phyloP scores from a whole-genome alignment of 2,329 filamentous ascomycete genomes.

The Penicillium hordei region DNA sequence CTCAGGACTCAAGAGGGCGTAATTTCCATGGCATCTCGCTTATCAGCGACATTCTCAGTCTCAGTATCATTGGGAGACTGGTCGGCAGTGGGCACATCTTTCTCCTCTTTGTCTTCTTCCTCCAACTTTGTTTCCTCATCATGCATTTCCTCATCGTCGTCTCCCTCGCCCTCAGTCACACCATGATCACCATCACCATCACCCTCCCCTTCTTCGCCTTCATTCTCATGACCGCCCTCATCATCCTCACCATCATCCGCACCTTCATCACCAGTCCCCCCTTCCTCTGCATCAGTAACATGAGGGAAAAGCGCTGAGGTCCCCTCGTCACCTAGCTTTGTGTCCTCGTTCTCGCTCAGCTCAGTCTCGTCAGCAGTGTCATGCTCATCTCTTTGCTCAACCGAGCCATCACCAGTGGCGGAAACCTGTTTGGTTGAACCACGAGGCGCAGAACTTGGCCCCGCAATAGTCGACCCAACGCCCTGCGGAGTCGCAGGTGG shows the following conservation, averaged over 20 bases:
- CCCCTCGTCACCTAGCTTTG: constrained; percentile 31
- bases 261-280: constrained; percentile 22
- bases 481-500: constrained; percentile 14
- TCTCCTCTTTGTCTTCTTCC: constrained; percentile 7
- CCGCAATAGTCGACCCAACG: constrained; percentile 24
- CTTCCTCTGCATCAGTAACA: constrained; percentile 26
- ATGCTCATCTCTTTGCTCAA: constrained; percentile 42
- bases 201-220: constrained; percentile 12
- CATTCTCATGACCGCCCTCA: constrained; percentile 20
- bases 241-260: constrained; percentile 18
- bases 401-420: background rate
- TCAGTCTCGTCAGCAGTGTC: constrained; percentile 70
- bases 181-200: constrained; percentile 21
- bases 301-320: constrained; percentile 15
- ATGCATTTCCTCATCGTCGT: constrained; percentile 21
- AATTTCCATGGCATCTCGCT: constrained; percentile 18
- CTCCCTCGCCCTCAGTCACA: constrained; percentile 15
- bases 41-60: constrained; percentile 6
- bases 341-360: constrained; percentile 60
- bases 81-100: background rate
- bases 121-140: constrained; percentile 16
- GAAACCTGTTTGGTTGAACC: constrained; percentile 9
- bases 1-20: constrained; percentile 8
- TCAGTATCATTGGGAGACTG: constrained; percentile 12
- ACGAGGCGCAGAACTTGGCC: constrained; percentile 50